Conservation (phyloP, 2,329 filamentous ascomycete genomes). For the Trichoderma sp. region DNA sequence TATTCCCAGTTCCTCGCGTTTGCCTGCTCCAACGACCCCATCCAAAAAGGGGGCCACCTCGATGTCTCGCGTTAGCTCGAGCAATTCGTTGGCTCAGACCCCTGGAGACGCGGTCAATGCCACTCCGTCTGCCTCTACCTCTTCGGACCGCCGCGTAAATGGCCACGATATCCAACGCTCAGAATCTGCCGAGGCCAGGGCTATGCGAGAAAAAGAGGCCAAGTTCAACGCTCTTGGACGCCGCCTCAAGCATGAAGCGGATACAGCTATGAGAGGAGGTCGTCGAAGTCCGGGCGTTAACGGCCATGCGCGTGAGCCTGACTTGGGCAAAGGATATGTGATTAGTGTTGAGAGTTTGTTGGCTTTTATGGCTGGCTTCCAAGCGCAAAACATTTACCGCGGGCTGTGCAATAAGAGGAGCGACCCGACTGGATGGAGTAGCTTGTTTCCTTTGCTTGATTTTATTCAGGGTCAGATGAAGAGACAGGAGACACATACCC, state of each 20-base stretch:
- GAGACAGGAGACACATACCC: constrained; percentile 37
- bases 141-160: constrained; percentile 39
- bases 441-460: constrained; percentile 51
- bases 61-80: constrained; percentile 60
- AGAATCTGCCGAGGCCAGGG: constrained; percentile 33
- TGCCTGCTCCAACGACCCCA: constrained; percentile 54
- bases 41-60: constrained; percentile 53
- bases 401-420: constrained; percentile 48
- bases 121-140: constrained; percentile 37
- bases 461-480: constrained; percentile 47
- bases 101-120: constrained; percentile 50
- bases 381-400: constrained; percentile 52
- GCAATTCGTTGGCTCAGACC: constrained; percentile 56
- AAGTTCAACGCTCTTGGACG: constrained; percentile 50
- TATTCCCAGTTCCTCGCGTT: constrained; percentile 39
- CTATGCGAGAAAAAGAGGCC: constrained; percentile 43
- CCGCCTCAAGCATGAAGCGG: constrained; percentile 59
- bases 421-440: constrained; percentile 49
- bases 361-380: constrained; percentile 59
- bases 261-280: constrained; percentile 45
- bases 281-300: constrained; percentile 34
- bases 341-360: constrained; percentile 55
- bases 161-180: constrained; percentile 40
- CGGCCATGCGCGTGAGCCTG: constrained; percentile 37
- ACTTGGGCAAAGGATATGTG: constrained; percentile 48